Percentiles rank a stretch among this genome's conserved stretches.
Evolutionary conservation across 148 eudicot genomes (phyloP).

Genomic region (Rhododendron ferrugineum): DNA sequence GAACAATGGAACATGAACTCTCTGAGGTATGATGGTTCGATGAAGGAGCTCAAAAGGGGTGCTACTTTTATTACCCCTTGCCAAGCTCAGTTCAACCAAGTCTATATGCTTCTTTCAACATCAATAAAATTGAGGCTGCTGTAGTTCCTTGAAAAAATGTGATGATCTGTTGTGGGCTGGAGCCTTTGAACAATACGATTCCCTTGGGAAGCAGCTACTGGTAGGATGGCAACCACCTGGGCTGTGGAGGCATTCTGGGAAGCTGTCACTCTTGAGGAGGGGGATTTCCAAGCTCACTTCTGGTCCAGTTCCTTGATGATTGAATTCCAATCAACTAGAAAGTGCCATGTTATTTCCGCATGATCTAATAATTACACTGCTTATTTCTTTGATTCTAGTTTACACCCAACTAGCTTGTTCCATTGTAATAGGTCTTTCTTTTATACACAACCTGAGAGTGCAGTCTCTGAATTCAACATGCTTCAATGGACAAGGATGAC

Average conservation of each 20-base stretch:
- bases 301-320: neutral
- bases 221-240: neutral
- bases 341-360: no score
- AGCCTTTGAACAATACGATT: neutral
- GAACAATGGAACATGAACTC: neutral
- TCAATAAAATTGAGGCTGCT: neutral
- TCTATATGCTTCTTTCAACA: neutral
- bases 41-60: neutral
- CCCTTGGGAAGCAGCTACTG: neutral
- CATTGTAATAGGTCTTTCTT: no score
- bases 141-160: no score
- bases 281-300: neutral
- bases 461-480: neutral
- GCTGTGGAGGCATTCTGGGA: neutral
- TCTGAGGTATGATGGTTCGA: neutral
- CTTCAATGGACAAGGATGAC: neutral
- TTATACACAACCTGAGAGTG: neutral
- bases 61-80: neutral
- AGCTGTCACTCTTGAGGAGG: neutral
- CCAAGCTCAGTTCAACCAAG: neutral
- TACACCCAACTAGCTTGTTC: no score
- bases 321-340: no score
- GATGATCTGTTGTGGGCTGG: neutral
- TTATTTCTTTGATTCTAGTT: no score
- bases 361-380: no score